A percentile compares a stretch with the other conserved stretches of the same genome.
These are phyloP conservation scores for Gilbertella persicaria DNA, from an alignment of 371 early-diverging fungal genomes.

Conservation along the genomic window DNA sequence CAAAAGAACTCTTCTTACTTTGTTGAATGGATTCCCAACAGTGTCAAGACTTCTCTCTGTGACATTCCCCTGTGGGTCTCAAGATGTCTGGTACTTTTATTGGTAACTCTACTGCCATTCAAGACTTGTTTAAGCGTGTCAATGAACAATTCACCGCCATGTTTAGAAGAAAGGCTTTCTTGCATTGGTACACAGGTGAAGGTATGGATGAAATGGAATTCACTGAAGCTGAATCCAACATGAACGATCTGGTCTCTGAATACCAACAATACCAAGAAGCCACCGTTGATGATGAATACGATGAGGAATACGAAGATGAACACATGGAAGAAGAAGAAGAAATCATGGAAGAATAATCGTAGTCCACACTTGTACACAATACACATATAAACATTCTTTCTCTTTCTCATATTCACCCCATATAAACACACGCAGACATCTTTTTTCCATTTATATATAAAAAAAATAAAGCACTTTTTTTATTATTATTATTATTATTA, in stretches of 20 bases:
- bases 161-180: constrained; percentile 97
- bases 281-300: constrained; percentile 67
- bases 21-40: constrained; percentile 99
- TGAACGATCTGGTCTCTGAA: constrained; percentile 96
- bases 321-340: constrained; percentile 58
- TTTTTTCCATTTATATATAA: not conserved
- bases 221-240: constrained; percentile 90
- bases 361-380: not conserved
- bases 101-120: constrained; percentile 98
- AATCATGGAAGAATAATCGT: constrained; percentile 31
- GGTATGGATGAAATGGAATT: constrained; percentile 99
- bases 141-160: constrained; percentile 95
- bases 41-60: constrained; percentile 98
- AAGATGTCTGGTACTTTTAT: constrained; percentile 98
- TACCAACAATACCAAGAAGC: constrained; percentile 98
- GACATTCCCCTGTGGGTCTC: constrained; percentile 96
- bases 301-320: constrained; percentile 25
- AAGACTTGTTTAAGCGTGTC: constrained; percentile 98
- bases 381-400: not conserved
- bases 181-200: constrained; percentile 98
- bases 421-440: not conserved
- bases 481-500: not conserved
- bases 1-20: constrained; percentile 96
- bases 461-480: not conserved
- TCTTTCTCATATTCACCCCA: not conserved